Evolutionary conservation across 2,329 filamentous ascomycete genomes (phyloP), one percentile per base, ranked within the genome.

Genomic region (Beauveria sp.): DNA sequence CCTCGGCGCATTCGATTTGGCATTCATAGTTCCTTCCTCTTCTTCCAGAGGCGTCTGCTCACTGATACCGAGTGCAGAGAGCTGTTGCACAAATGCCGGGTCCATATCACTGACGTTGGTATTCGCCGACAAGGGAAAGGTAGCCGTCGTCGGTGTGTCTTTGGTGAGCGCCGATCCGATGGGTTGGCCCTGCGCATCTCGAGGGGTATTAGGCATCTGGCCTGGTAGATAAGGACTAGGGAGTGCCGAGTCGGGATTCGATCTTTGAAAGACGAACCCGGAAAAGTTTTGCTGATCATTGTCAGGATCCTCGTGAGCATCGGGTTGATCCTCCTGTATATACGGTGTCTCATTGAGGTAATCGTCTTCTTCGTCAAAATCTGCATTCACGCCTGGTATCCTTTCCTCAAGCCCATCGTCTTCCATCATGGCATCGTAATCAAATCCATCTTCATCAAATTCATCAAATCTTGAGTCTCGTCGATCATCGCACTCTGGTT

Each of bases 341-440:
- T 70, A 66, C 7, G 55, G 45, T 42, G 51, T 56, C 42, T 70
- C 67, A 12, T 70, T 69, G 22, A 72, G 69, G 14, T 73, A 68
- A 53, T 75, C 70, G 26, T 76, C 73, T 14, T 76, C 74, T n/a
- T 80, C 75, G 10, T 78, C 74, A 31, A 74, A 74, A 63, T 82
- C 79, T 4, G 74, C 77, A 68, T 84, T 76, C n/a, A 80, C 73
- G 3, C 82, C 83, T 0, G 86, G 86, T 31, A 89, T 88, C n/a
- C 77, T 77, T 70, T 90, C 88, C 65, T 90, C 87, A 3, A 86
- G 74, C 0, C 82, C 85, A 65, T 84, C 86, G 56, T 87, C 85
- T 31, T 87, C 83, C 76, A 86, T 83, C 79, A 86, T 85, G 14
- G 81, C 82, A 61, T 87, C 83, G 66, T 86, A 86, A 69, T 86